A percentile compares a stretch with the other conserved stretches of the same genome.
phyloP scores from a whole-genome alignment of 768 basidiomycete genomes.

The Leccinum uliginosum region DNA sequence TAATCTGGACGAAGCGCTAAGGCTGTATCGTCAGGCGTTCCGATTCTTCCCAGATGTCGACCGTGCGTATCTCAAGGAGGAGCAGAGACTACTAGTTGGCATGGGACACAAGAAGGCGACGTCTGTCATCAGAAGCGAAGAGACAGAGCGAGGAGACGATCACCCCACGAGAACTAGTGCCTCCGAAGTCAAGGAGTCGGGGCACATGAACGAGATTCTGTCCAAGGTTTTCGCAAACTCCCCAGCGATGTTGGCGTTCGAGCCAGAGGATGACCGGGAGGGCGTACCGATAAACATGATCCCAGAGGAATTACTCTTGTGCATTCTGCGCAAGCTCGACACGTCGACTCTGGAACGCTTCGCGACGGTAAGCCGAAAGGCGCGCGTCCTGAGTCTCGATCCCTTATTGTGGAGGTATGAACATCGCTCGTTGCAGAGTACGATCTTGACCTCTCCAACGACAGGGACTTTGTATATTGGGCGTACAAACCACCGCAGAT shows the following conservation, averaged over 20 bases:
- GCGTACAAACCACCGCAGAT: constrained; percentile 80
- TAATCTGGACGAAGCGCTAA: constrained; percentile 69
- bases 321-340: constrained; percentile 64
- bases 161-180: constrained; percentile 62
- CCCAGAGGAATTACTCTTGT: constrained; percentile 74
- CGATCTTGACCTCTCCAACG: constrained; percentile 4
- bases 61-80: constrained; percentile 58
- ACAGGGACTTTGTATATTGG: constrained; percentile 56
- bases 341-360: constrained; percentile 72
- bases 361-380: constrained; percentile 66
- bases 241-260: constrained; percentile 49
- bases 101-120: constrained; percentile 66
- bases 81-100: constrained; percentile 34
- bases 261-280: constrained; percentile 63
- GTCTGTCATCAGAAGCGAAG: constrained; percentile 66
- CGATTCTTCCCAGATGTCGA: constrained; percentile 75
- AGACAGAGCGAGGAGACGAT: constrained; percentile 62
- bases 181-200: constrained; percentile 31
- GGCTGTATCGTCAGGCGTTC: constrained; percentile 77
- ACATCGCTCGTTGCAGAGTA: neutral
- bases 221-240: constrained; percentile 48
- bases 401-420: constrained; percentile 71
- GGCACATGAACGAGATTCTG: constrained; percentile 36
- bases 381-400: constrained; percentile 68
- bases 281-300: constrained; percentile 52